A percentile compares a stretch with the other conserved stretches of the same genome.
Conservation (phyloP, 257 asterid species). For the Lycium ferocissimum region DNA sequence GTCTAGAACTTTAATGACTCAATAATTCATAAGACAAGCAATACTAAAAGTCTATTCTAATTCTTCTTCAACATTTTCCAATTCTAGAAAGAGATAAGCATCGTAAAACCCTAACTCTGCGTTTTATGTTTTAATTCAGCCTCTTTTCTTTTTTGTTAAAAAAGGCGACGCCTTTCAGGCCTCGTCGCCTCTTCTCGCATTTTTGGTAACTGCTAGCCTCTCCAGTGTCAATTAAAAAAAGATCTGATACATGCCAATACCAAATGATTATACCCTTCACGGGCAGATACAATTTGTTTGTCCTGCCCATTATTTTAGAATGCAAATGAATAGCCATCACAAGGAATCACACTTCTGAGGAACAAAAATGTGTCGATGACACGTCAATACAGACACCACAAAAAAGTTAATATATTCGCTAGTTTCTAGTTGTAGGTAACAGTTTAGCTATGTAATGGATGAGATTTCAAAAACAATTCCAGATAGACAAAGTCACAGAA, state of each 20-base stretch:
- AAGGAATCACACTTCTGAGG: not conserved
- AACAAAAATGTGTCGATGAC: not conserved
- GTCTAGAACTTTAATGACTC: too few relatives aligned
- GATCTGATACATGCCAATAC: not conserved
- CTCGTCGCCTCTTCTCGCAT: too few relatives aligned
- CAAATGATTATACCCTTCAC: slow-evolving; percentile 4
- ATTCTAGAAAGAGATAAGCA: too few relatives aligned
- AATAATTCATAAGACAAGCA: too few relatives aligned
- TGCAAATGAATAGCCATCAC: not conserved
- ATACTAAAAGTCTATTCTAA: too few relatives aligned
- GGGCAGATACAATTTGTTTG: not conserved
- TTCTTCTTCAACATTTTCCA: too few relatives aligned
- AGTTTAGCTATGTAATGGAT: not conserved
- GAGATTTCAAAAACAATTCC: not conserved
- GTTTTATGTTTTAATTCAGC: too few relatives aligned
- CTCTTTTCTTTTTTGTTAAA: too few relatives aligned
- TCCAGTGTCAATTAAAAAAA: too few relatives aligned
- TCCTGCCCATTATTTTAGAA: slow-evolving; percentile 7
- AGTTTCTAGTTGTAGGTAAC: not conserved
- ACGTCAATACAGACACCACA: not conserved
- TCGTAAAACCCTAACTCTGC: too few relatives aligned
- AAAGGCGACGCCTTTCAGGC: too few relatives aligned
- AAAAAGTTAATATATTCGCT: not conserved
- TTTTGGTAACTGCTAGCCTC: too few relatives aligned
- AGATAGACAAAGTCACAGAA: not conserved